These are phyloP conservation scores for Pseudopithomyces maydicus DNA, from an alignment of 2,329 filamentous ascomycete genomes.

Conservation along the genomic window DNA sequence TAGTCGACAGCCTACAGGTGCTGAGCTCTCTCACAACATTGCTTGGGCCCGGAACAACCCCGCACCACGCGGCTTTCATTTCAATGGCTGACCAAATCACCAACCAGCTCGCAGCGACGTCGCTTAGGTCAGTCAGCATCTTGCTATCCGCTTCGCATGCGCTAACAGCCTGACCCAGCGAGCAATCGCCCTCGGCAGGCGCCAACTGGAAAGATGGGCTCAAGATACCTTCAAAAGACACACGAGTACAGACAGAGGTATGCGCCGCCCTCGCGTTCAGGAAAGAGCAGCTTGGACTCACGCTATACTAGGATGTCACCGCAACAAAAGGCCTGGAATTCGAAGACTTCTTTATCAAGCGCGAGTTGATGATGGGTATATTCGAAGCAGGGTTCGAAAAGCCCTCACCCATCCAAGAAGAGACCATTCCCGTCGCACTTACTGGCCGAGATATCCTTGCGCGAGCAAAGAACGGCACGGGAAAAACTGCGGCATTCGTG, in stretches of 20 bases:
- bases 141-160: background rate
- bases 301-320: constrained; percentile 80
- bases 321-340: constrained; percentile 97
- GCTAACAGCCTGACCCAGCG: constrained; percentile 44
- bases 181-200: constrained; percentile 51
- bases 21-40: constrained; percentile 12
- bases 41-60: constrained; percentile 19
- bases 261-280: constrained; percentile 15
- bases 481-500: constrained; percentile 97
- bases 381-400: constrained; percentile 99
- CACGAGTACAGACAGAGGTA: constrained; percentile 81
- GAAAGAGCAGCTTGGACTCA: constrained; percentile 11
- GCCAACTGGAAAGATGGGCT: constrained; percentile 77
- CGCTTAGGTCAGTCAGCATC: constrained; percentile 49
- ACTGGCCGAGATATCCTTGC: constrained; percentile 95
- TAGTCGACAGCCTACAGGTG: constrained; percentile 10
- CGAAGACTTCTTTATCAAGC: constrained; percentile 94
- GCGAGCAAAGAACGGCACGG: constrained; percentile 96
- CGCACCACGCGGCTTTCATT: constrained; percentile 30
- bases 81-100: constrained; percentile 58
- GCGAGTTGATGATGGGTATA: constrained; percentile 97
- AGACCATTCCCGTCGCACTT: constrained; percentile 94
- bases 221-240: constrained; percentile 75
- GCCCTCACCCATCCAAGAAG: constrained; percentile 98
- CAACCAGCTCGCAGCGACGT: constrained; percentile 62